A percentile compares a stretch with the other conserved stretches of the same genome.
These are phyloP conservation scores for Cymbopogon flexuosus DNA, from an alignment of 202 grass and related monocot species.

Conservation along the genomic window DNA sequence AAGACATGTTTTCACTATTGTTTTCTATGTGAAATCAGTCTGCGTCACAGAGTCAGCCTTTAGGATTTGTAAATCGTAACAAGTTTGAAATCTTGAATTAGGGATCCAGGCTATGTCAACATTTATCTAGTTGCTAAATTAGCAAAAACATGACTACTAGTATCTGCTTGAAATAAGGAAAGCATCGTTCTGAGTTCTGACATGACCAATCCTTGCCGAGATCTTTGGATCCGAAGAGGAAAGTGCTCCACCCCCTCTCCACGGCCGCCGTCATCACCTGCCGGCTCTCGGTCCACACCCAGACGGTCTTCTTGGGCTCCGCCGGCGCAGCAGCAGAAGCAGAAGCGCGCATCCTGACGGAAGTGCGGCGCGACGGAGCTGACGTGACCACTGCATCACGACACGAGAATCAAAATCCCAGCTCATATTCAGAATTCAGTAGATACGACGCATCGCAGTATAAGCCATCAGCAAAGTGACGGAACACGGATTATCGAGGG, in stretches of 20 bases:
- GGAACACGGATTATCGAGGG: not conserved
- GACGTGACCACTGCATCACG: slow-evolving; percentile 24
- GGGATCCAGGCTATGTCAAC: not conserved
- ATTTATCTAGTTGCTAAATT: not conserved
- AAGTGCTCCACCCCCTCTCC: slow-evolving; percentile 90
- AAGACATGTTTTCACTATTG: not conserved
- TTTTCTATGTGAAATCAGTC: not conserved
- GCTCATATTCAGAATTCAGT: not conserved
- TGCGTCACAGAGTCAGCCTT: too few species aligned
- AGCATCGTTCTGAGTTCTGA: slow-evolving; percentile 42
- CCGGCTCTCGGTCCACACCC: slow-evolving; percentile 83
- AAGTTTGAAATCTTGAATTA: too few species aligned
- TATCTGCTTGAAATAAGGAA: not conserved
- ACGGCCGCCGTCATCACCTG: slow-evolving; percentile 77
- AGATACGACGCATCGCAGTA: not conserved
- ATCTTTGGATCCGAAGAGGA: slow-evolving; percentile 72
- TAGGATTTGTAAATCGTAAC: not conserved
- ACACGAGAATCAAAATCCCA: not conserved
- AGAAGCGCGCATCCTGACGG: slow-evolving; percentile 38
- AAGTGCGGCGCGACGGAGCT: not conserved
- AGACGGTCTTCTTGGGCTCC: slow-evolving; percentile 54
- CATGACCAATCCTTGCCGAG: slow-evolving; percentile 78
- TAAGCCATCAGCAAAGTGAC: not conserved
- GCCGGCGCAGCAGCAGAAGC: not conserved
- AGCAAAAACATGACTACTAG: not conserved